These are phyloP conservation scores for Parmelia sp. DNA, from an alignment of 495 filamentous ascomycete species.

Conservation along the genomic window DNA sequence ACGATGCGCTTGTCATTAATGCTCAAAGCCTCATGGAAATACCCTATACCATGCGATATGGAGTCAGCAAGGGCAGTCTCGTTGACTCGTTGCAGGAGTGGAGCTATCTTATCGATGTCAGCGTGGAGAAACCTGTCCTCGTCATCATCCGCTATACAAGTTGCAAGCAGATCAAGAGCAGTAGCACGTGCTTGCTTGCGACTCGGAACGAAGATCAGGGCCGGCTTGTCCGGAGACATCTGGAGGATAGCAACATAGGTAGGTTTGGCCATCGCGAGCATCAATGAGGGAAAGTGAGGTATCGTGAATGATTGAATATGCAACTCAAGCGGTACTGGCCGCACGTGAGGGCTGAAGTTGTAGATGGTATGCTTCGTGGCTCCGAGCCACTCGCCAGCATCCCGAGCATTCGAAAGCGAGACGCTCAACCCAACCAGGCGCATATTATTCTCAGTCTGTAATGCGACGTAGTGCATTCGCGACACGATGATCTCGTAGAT, in stretches of 20 bases:
- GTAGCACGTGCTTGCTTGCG: constrained; percentile 87
- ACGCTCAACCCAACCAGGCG: constrained; percentile 89
- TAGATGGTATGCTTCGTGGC: constrained; percentile 97
- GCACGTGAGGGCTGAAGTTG: constrained; percentile 92
- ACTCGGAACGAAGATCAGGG: constrained; percentile 84
- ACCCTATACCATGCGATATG: constrained; percentile 92
- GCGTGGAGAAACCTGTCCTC: constrained; percentile 91
- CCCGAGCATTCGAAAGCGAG: constrained; percentile 84
- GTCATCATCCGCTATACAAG: constrained; percentile 79
- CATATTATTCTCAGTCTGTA: constrained; percentile 77
- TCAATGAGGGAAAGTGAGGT: constrained; percentile 93
- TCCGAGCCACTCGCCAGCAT: constrained; percentile 97
- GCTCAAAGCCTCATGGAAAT: constrained; percentile 90
- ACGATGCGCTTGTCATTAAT: constrained; percentile 88
- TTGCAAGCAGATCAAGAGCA: constrained; percentile 79
- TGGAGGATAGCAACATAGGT: constrained; percentile 80
- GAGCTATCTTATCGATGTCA: constrained; percentile 69
- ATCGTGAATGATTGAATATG: constrained; percentile 94
- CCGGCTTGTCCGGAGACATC: constrained; percentile 79
- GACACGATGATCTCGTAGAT: constrained; percentile 95
- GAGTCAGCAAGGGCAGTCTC: constrained; percentile 85
- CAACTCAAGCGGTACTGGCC: constrained; percentile 82
- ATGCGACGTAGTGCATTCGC: constrained; percentile 92
- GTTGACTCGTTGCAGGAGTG: constrained; percentile 71
- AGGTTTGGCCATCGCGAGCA: constrained; percentile 97